Evolutionary conservation across 306 rosid genomes (phyloP), one percentile per base, ranked within the genome.

Genomic region (Vigna reflexopilosa): DNA sequence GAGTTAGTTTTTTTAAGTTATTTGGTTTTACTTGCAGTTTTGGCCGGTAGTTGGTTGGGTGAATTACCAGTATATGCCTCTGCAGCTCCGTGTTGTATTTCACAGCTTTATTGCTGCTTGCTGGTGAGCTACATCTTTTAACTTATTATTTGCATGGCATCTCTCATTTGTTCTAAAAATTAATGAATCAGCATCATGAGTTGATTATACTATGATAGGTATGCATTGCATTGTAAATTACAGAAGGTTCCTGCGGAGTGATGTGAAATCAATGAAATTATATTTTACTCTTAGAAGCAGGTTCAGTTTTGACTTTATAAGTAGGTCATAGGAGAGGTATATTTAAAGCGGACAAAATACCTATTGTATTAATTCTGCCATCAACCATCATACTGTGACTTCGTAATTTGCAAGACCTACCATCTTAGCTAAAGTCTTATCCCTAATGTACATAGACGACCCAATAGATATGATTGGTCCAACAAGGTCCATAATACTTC

Each of bases 31-130:
- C 34, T 16, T 81, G 89, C 93, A 94, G 97, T 90, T 94, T 81
- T 92, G 97, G 97, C 98, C 98, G 12, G 73, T 94, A 8, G 96
- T 94, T 83, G 93, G 90, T 63, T 92, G 97, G 98, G 80, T 94
- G 81, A 94, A 92, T 87, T 94, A 94, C 91, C 96, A 88, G 80
- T 94, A 90, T 67, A 89, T 94, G 91, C 98, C 98, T 48, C 20
- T 75, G 80, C 97, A 94, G 79, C 80, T 92, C 49, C 93, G 97
- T 4, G 98, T 92, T 82, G 13, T 92, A 76, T 94, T 94, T 85
- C 97, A 89, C 79, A 92, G 91, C 79, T 82, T 81, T 20, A 83
- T 83, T 69, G 97, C 82, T 75, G 73, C 98, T 0, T 94, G 95
- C 95, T 92, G 98, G 98, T 94, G 56, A 72, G 86, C 34, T 67